Conservation (phyloP, 2,329 filamentous ascomycete species). For the Aspergillus ruber region DNA sequence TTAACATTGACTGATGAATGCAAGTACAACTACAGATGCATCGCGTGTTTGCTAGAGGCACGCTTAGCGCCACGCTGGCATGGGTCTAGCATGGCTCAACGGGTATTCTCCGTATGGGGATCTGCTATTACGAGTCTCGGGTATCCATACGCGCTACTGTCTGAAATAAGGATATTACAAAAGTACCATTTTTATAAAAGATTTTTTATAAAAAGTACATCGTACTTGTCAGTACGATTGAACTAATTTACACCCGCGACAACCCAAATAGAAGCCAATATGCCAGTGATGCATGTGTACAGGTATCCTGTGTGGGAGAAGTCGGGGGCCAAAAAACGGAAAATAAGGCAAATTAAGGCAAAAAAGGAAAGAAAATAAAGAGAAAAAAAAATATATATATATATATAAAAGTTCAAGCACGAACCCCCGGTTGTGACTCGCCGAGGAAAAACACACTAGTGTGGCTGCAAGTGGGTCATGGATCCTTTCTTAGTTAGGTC, state of each 20-base stretch:
- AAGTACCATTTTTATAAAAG: too few species aligned
- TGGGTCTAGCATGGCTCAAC: too few species aligned
- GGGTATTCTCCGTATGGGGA: too few species aligned
- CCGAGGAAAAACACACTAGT: slow-evolving; percentile 8
- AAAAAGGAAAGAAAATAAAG: background rate
- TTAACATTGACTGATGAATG: background rate
- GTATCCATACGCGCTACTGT: too few species aligned
- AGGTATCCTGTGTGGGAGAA: background rate
- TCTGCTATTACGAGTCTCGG: too few species aligned
- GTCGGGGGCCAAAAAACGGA: background rate
- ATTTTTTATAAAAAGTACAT: too few species aligned
- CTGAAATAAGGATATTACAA: too few species aligned
- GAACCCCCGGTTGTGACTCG: slow-evolving; percentile 24
- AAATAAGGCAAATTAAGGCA: background rate
- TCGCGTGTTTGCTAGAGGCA: too few species aligned
- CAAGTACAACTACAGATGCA: background rate
- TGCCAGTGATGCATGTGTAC: too few species aligned
- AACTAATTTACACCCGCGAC: background rate
- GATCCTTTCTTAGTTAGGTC: slow-evolving; percentile 6
- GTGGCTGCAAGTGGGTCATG: slow-evolving; percentile 19
- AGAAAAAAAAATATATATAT: too few species aligned
- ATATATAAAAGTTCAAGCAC: slow-evolving; percentile 15
- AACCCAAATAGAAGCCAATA: too few species aligned
- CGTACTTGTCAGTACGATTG: background rate
- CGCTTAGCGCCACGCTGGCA: too few species aligned